Evolutionary conservation across 345 rosid species (phyloP), one percentile per base, ranked within the genome.

Genomic region (Garcia nutans): DNA sequence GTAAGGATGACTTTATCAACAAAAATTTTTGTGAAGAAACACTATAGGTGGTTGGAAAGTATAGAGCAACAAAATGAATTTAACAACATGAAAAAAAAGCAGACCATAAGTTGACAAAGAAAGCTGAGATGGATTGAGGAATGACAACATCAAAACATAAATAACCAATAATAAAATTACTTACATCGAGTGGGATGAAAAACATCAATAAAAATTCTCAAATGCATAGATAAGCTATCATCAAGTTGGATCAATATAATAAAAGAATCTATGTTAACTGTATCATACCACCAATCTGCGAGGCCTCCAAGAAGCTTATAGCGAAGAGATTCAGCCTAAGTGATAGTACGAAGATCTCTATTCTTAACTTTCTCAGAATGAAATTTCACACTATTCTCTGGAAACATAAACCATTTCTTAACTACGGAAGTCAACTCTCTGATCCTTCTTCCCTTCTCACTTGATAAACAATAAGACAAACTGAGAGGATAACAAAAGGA

Each of bases 281-380:
- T 22, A 66, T 22, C 19, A 33, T 73, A 81, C 84, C 82, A 72
- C 24, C 85, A 57, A 26, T 76, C 85, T 72, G 82, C 82, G 23
- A 82, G 85, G 26, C 85, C 82, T 41, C 85, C 80, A 24, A 82
- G 85, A 54, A 82, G 85, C 85, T 82, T 78, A 82, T 82, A 79
- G 17, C 80, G 82, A 22, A 82, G 75, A 65, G 85, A 82, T 77
- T 75, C 78, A 11, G 85, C 85, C 73, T 78, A 82, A 23, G 82
- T 82, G 72, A 78, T 73, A 22, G 85, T 82, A 57, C 85, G 72
- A 12, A 82, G 82, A 13, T 82, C 85, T 61, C 82, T 82, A 20
- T 72, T 75, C 73, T 82, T 78, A 52, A 78, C 80, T 59, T 71
- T 82, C 72, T 82, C 85, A 72, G 85, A 78, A 63, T 78, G 76